These are phyloP conservation scores for Didymella lethalis DNA, from an alignment of 2,329 filamentous ascomycete species.

Conservation along the genomic window DNA sequence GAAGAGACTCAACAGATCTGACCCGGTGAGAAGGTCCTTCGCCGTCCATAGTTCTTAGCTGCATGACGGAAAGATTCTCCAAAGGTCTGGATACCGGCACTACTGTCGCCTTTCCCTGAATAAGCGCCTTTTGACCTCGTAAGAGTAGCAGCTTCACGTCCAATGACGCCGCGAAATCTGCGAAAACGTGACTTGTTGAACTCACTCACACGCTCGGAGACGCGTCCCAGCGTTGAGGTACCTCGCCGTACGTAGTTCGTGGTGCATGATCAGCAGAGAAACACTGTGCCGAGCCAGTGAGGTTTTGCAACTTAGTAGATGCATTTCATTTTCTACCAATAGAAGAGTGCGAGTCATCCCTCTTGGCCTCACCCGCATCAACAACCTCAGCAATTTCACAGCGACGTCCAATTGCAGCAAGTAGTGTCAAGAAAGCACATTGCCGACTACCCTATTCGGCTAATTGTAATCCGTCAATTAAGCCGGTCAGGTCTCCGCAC, in stretches of 20 bases:
- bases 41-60: slow-evolving; percentile 19
- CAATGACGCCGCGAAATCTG: background rate
- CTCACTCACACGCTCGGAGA: slow-evolving; percentile 3
- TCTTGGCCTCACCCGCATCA: slow-evolving; percentile 7
- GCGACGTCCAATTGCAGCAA: slow-evolving; percentile 1
- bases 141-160: background rate
- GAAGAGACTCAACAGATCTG: slow-evolving; percentile 12
- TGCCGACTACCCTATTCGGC: background rate
- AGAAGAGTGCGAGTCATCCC: background rate
- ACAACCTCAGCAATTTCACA: background rate
- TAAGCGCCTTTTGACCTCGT: background rate
- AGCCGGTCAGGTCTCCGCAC: slow-evolving; percentile 3
- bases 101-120: background rate
- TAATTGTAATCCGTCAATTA: background rate
- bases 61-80: slow-evolving; percentile 5
- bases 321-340: background rate
- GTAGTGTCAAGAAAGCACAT: background rate
- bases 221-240: background rate
- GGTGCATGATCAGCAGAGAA: slow-evolving; percentile 5
- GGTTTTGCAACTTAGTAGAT: background rate
- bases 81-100: slow-evolving; percentile 3
- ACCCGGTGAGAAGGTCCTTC: slow-evolving; percentile 9
- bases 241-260: slow-evolving; percentile 8
- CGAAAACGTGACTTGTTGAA: background rate
- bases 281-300: background rate